These are phyloP conservation scores for Arthromyces matolae DNA, from an alignment of 768 basidiomycete species.

Conservation along the genomic window DNA sequence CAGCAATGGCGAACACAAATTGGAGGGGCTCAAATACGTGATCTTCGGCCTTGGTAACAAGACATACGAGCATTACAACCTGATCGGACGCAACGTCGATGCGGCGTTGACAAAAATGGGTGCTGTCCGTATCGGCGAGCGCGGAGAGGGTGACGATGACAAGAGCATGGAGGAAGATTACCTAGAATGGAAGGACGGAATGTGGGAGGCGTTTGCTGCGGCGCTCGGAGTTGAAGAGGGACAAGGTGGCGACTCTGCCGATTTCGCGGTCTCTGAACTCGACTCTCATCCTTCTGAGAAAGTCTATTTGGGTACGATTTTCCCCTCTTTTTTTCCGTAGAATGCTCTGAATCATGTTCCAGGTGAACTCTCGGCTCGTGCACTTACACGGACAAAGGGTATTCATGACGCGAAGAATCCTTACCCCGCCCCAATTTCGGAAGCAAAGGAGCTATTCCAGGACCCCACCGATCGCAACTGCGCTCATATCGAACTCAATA, in stretches of 20 bases:
- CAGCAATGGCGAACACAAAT: constrained; percentile 67
- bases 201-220: constrained; percentile 90
- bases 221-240: constrained; percentile 91
- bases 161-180: constrained; percentile 99
- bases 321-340: not conserved
- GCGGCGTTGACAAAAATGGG: constrained; percentile 71
- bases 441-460: constrained; percentile 81
- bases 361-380: constrained; percentile 96
- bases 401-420: constrained; percentile 99
- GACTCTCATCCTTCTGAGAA: constrained; percentile 75
- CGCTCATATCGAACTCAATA: constrained; percentile 90
- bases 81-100: constrained; percentile 81
- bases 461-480: constrained; percentile 79
- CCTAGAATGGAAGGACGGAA: constrained; percentile 96
- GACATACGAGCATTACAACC: constrained; percentile 96
- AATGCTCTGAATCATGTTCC: constrained; percentile 11
- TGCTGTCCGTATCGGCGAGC: constrained; percentile 77
- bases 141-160: constrained; percentile 97
- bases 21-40: constrained; percentile 90
- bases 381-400: constrained; percentile 88
- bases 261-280: constrained; percentile 89
- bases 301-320: constrained; percentile 78
- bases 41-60: constrained; percentile 90
- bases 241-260: constrained; percentile 90
- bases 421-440: constrained; percentile 77